Conservation (phyloP, 2,329 filamentous ascomycete species). For the Ceratocystis colombiana region DNA sequence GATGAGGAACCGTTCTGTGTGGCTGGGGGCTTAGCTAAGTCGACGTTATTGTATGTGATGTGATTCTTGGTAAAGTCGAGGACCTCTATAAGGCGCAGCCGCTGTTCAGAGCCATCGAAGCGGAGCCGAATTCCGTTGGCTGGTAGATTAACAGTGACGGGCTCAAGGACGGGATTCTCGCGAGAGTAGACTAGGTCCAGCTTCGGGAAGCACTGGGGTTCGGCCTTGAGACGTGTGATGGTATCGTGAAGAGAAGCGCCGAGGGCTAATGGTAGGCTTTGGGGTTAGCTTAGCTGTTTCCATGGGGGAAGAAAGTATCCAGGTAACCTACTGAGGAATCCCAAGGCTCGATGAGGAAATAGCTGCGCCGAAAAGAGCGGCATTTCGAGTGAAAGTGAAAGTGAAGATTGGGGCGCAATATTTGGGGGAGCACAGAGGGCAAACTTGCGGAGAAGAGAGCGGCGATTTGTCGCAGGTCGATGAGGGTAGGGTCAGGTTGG, state of each 20-base stretch:
- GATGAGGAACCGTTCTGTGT: slow-evolving; percentile 26
- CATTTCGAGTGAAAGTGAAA: slow-evolving; percentile 30
- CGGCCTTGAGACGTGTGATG: slow-evolving; percentile 75
- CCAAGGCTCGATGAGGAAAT: slow-evolving; percentile 54
- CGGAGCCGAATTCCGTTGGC: slow-evolving; percentile 80
- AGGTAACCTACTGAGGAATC: slow-evolving; percentile 43
- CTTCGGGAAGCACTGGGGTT: slow-evolving; percentile 70
- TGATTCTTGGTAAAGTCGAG: slow-evolving; percentile 78
- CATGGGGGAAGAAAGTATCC: not conserved
- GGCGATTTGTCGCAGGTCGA: not conserved
- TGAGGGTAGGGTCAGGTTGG: too few species aligned
- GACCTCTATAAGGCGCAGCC: slow-evolving; percentile 81
- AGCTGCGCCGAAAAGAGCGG: slow-evolving; percentile 52
- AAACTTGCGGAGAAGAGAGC: not conserved
- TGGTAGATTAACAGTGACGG: slow-evolving; percentile 65
- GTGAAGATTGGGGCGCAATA: not conserved
- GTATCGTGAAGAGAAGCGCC: slow-evolving; percentile 87
- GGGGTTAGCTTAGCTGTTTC: not conserved
- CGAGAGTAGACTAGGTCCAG: slow-evolving; percentile 75
- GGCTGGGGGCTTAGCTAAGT: slow-evolving; percentile 57
- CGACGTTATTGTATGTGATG: slow-evolving; percentile 68
- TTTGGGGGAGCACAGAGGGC: not conserved
- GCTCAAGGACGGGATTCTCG: slow-evolving; percentile 61
- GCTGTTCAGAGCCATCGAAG: slow-evolving; percentile 89
- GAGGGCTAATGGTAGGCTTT: slow-evolving; percentile 49